Evolutionary conservation across 148 eudicot genomes (phyloP), one percentile per base, ranked within the genome.

Genomic region (Tetragonia tetragonoides): DNA sequence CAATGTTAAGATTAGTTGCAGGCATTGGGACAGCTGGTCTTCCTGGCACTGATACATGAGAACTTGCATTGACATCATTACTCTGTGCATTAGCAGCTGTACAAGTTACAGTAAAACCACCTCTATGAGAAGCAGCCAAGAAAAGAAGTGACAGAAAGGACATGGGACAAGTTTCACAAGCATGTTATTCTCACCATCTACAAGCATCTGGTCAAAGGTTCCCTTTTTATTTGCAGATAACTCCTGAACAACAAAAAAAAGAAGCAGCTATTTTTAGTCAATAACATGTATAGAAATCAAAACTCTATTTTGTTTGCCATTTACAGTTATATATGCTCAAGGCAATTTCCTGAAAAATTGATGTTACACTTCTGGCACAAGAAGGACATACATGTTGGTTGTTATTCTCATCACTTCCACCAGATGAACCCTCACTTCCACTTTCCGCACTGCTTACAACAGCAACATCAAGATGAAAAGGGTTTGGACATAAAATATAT

Each of bases 121-220:
- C 49, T 44, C 18, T 38, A 73, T 77, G n/a, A 61, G 59, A 64
- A 12, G 70, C 23, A 60, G 38, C 60, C 9, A 49, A 24, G 5
- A 37, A 65, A 10, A 2, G 44, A 40, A 40, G 38, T 20, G 28
- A 17, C 1, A 70, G 39, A 23, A 42, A 65, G 34, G 15, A 66
- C 23, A 46, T 20, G 44, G 15, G 17, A 20, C 49, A 38, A 10
- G 38, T 66, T 5, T 20, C 47, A 15, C 0, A 70, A 69, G 42
- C 47, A 78, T 20, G 44, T 14, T n/a, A 69, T 44, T 68, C 46
- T 16, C 39, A 96, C 99, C 99, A 78, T 91, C 98, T 78, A 85
- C 99, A 84, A 96, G 98, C 97, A 93, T 96, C 93, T 87, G 89
- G 74, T 88, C 83, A 73, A 93, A 90, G 86, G 93, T 89, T 82